Percentiles rank a stretch among this genome's conserved stretches.
phyloP scores from a whole-genome alignment of 768 basidiomycete species.

The Mycena galopus region DNA sequence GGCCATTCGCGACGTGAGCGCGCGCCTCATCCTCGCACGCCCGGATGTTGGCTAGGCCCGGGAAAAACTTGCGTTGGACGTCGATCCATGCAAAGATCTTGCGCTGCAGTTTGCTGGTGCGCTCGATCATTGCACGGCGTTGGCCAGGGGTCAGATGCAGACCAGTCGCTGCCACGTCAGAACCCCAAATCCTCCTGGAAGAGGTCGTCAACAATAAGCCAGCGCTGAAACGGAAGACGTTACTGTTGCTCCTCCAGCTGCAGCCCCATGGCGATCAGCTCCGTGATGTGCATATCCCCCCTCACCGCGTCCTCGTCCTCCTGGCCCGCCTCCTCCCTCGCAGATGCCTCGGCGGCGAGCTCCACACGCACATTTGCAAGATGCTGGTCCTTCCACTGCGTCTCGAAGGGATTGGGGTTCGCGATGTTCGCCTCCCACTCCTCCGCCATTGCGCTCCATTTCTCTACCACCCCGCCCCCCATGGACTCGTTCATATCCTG shows the following conservation, averaged over 20 bases:
- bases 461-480: neutral
- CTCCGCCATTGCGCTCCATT: conserved; percentile 20
- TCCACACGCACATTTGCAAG: conserved; percentile 29
- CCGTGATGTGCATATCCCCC: conserved; percentile 25
- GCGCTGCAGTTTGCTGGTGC: conserved; percentile 23
- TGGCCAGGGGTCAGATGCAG: conserved; percentile 18
- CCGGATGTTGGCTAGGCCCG: too few species aligned
- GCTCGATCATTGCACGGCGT: conserved; percentile 31
- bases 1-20: too few species aligned
- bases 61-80: conserved; percentile 32
- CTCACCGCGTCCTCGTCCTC: neutral
- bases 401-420: conserved; percentile 25
- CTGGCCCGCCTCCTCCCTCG: neutral
- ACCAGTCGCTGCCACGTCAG: neutral
- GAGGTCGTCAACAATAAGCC: too few species aligned
- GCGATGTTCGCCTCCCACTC: conserved; percentile 25
- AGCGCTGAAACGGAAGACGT: too few species aligned
- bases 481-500: neutral
- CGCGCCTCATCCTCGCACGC: too few species aligned
- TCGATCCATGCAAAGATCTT: conserved; percentile 30
- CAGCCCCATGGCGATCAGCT: conserved; percentile 22
- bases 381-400: conserved; percentile 4
- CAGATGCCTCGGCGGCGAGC: conserved; percentile 29
- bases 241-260: conserved; percentile 35
- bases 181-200: neutral